phyloP scores from a whole-genome alignment of 257 asterid species.

The Henckelia pumila region DNA sequence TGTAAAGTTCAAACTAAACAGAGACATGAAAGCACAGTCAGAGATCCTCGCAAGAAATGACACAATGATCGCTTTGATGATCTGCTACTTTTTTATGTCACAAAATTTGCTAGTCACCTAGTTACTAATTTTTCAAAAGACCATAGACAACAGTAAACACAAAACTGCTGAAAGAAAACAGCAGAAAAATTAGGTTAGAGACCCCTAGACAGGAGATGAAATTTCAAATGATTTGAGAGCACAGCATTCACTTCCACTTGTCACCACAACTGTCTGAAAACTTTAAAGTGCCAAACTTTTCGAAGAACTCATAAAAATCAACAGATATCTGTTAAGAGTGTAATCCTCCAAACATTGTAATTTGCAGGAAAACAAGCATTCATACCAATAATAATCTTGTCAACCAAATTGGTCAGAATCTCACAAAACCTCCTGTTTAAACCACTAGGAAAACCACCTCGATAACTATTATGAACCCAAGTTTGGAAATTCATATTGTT shows the following conservation, averaged over 20 bases:
- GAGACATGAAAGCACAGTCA: neutral
- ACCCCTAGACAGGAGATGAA: neutral
- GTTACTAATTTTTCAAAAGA: no score
- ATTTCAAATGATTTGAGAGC: neutral
- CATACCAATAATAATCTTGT: neutral
- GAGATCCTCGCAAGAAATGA: neutral
- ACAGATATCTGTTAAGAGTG: neutral
- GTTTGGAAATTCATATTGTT: slow-evolving; percentile 6
- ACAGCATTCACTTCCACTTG: neutral
- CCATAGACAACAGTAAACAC: neutral
- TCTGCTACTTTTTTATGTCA: neutral
- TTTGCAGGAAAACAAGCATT: neutral
- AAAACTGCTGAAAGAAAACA: neutral
- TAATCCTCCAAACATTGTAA: neutral
- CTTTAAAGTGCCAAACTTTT: neutral
- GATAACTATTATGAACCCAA: neutral
- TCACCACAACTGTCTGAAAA: slow-evolving; percentile 3
- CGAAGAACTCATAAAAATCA: neutral
- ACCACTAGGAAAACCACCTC: neutral
- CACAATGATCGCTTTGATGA: neutral
- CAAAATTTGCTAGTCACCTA: neutral
- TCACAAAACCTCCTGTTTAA: neutral
- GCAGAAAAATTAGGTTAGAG: neutral
- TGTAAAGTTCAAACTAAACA: neutral
- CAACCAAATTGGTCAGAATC: neutral